Conservation (phyloP, 768 basidiomycete species). For the Gyrodon lividus region DNA sequence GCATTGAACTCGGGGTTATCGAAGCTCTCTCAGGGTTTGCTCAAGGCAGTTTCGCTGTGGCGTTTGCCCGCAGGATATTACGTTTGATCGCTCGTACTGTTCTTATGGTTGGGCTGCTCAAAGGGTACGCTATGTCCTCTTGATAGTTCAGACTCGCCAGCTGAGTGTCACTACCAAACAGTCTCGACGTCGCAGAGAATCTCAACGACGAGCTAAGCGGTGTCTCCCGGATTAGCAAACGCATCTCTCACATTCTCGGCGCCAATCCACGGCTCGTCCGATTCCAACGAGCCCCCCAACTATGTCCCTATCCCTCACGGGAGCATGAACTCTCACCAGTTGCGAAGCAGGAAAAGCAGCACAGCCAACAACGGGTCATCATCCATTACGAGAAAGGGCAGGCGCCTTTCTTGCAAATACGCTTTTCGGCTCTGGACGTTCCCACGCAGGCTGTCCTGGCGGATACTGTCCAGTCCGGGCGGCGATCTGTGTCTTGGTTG, state of each 20-base stretch:
- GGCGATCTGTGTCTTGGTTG: slow-evolving; percentile 12
- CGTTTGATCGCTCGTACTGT: slow-evolving; percentile 52
- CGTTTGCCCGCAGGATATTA: slow-evolving; percentile 57
- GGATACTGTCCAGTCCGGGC: slow-evolving; percentile 14
- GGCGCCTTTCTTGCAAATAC: slow-evolving; percentile 52
- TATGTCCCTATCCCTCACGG: slow-evolving; percentile 22
- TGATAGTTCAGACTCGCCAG: not conserved
- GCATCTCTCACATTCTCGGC: slow-evolving; percentile 46
- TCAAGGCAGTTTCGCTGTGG: slow-evolving; percentile 48
- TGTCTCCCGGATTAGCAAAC: slow-evolving; percentile 18
- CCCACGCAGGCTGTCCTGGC: slow-evolving; percentile 29
- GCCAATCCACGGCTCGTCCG: slow-evolving; percentile 55
- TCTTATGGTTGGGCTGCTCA: slow-evolving; percentile 60
- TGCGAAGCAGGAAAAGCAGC: slow-evolving; percentile 5
- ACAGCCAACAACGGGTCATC: slow-evolving; percentile 46
- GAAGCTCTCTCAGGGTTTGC: slow-evolving; percentile 68
- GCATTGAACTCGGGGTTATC: slow-evolving; percentile 58
- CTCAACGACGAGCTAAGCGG: slow-evolving; percentile 40
- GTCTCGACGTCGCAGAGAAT: slow-evolving; percentile 54
- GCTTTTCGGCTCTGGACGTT: slow-evolving; percentile 50
- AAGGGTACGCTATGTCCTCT: slow-evolving; percentile 52
- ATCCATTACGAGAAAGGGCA: slow-evolving; percentile 42
- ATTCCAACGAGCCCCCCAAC: slow-evolving; percentile 54
- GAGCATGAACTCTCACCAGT: not conserved
- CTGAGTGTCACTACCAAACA: slow-evolving; percentile 21